A percentile compares a stretch with the other conserved stretches of the same genome.
These are phyloP conservation scores for Zelonia costaricensis DNA, from an alignment of 208 protist genomes.

Conservation along the genomic window DNA sequence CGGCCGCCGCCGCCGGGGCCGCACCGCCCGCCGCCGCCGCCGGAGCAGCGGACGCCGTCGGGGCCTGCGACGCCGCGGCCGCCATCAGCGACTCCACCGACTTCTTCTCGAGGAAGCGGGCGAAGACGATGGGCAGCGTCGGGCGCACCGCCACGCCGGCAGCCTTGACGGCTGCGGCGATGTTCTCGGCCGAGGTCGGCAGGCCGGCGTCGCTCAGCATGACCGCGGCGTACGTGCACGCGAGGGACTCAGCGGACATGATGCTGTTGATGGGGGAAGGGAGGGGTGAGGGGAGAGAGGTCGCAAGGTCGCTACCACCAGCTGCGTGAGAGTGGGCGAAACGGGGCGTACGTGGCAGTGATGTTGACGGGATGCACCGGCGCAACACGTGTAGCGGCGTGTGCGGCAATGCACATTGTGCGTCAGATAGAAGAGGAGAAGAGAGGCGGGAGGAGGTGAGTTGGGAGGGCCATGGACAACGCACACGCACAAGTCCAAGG, in stretches of 20 bases:
- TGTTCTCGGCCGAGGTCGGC: conserved; percentile 75
- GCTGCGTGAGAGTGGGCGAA: neutral
- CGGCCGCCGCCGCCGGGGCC: conserved; percentile 54
- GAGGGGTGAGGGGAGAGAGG: too few species aligned
- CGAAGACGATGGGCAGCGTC: conserved; percentile 82
- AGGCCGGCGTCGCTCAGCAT: conserved; percentile 77
- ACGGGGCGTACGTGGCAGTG: too few species aligned
- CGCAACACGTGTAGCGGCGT: too few species aligned
- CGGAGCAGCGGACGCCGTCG: conserved; percentile 35
- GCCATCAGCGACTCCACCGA: conserved; percentile 66
- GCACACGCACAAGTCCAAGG: too few species aligned
- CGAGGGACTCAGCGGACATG: conserved; percentile 72
- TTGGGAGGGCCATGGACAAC: too few species aligned
- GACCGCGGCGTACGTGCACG: conserved; percentile 85
- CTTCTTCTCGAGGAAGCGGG: conserved; percentile 85
- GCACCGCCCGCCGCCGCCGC: conserved; percentile 43
- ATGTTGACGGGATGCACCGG: too few species aligned
- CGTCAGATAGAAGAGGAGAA: too few species aligned
- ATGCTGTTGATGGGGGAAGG: conserved; percentile 1
- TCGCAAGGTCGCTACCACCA: too few species aligned
- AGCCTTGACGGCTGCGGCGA: conserved; percentile 60
- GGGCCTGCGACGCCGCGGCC: conserved; percentile 48
- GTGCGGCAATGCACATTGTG: too few species aligned
- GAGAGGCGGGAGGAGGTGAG: too few species aligned
- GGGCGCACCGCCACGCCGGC: conserved; percentile 70